Evolutionary conservation across 441 rosid species (phyloP), one percentile per base, ranked within the genome.

Genomic region (Gossypium schwendimanii): DNA sequence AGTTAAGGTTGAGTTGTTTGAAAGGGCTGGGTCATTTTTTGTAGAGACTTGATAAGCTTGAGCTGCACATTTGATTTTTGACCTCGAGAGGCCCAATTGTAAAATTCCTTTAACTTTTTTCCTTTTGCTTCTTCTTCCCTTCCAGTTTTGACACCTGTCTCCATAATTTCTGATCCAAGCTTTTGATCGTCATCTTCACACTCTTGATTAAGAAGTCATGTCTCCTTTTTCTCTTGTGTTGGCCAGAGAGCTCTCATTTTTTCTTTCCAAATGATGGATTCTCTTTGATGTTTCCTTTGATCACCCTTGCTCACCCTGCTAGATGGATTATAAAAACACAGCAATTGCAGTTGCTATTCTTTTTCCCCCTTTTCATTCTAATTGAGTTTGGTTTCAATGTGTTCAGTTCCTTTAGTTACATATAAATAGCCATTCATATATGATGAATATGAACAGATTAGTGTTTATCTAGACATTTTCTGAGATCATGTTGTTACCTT

Each of bases 331-430:
- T 21, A 14, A 44, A 62, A 20, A 44, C 33, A 2, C 8, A 14
- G 24, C 4, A 41, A 11, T 41, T 39, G 33, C 47, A n/a, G 54
- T n/a, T 44, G 70, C 20, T 65, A 7, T 63, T 64, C 8, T 4
- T 64, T 64, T 44, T 6, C 1, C 33, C 54, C 11, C 49, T 45
- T 65, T 23, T 64, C 33, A 64, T 9, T 44, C 47, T 6, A 64
- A 64, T 63, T 63, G 69, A 41, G 69, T 41, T 65, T 65, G 36
- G 70, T 11, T 65, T 6, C 55, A 41, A 17, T 44, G 49, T 23
- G 18, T 64, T 64, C 5, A 21, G 33, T 41, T 45, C 53, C 68
- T 39, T 63, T 63, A 18, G 68, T 39, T 8, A 10, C 52, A 39
- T 49, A 36, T 4, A 17, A 12, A 17, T 20, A 21, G 1, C 3